Base-by-base conservation (phyloP, 352 stramenopile genomes). In the Pythium brachiatum region DNA sequence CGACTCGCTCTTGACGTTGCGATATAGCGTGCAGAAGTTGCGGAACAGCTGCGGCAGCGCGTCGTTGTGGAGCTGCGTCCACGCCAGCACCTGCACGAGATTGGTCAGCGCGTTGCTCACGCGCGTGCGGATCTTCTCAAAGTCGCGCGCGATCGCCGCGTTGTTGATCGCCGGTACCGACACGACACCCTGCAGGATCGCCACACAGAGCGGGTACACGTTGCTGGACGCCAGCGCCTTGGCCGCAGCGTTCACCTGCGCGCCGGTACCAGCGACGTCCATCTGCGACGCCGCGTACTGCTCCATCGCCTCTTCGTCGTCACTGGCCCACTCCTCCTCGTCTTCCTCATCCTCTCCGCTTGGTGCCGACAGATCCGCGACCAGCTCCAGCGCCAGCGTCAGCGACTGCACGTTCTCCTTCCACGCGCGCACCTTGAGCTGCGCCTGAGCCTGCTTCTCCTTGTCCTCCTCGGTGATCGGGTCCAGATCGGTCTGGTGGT, bases 241-340 rank as follows among this genome's bases (percentile, higher is more conserved):
- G 11, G 64, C 70, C 0, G 68, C 59, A 20, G 46, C 88, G 25
- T 60, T 57, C 26, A 32, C 53, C 15, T 39, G 36, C 39, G 41
- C 48, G 2, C 51, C 27, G 7, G 31, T 27, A 39, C 34, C 69
- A 4, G 69, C 62, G 0, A 66, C 72, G 18, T 94, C 79, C 84
- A 90, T 88, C 53, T 92, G 82, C 21, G 74, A 78, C 3, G 75
- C 69, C 0, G 84, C 84, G 52, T 81, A 86, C 67, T 89, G 74
- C 60, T 94, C 87, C 87, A 96, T 96, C 25, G 80, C 86, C 39
- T 96, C 87, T 73, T 96, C 87, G 43, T 96, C 87, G 23, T 96
- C 87, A 51, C 85, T 96, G 4, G 63, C 83, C 87, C 87, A 96
- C 53, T 94, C 86, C 11, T 92, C 80, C 0, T 90, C 78, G 15